Base-by-base conservation (phyloP, 495 filamentous ascomycete species). In the Lindgomyces ingoldianus region DNA sequence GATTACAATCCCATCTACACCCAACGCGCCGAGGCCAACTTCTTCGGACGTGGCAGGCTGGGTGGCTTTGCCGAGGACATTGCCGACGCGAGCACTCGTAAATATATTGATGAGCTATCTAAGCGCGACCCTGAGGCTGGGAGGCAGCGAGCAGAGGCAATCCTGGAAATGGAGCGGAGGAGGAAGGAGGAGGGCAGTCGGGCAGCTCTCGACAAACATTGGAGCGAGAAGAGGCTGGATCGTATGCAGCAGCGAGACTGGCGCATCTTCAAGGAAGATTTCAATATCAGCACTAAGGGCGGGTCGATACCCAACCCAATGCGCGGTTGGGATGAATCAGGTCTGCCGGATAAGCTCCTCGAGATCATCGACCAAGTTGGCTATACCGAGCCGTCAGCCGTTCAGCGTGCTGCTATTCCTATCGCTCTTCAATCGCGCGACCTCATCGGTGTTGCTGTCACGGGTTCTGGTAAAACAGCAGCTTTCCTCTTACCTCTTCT, bases 251-350 rank as follows among this genome's bases (percentile, higher is more conserved):
- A 98, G 79, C 82, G 94, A 71, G 94, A 99, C 74, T 99, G 95
- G 95, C 89, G 94, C 72, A 98, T 99, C 68, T 96, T 99, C 83
- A 98, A 98, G 79, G 95, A 98, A 77, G 94, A 99, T 73, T 98
- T 96, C 80, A 96, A 96, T 70, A 99, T 99, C 75, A 81, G 84
- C 39, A 97, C 92, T 18, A 96, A 96, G 75, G 88, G 88, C 61
- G 94, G 94, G 33, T 83, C 84, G 14, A 93, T 99, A 46, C 94
- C 94, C 0, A 92, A 96, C 64, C 94, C 94, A 1, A 98, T 98
- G 94, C 91, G 94, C 21, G 93, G 85, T 44, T 99, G 94, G 94
- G 74, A 84, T 46, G 94, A 99, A 74, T 94, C 91, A 24, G 80
- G 81, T 3, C 79, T 99, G 30, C 93, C 94, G 14, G 85, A 85